These are phyloP conservation scores for Sanghuangporus sanghuang DNA, from an alignment of 1,284 basidiomycete genomes.

Conservation along the genomic window DNA sequence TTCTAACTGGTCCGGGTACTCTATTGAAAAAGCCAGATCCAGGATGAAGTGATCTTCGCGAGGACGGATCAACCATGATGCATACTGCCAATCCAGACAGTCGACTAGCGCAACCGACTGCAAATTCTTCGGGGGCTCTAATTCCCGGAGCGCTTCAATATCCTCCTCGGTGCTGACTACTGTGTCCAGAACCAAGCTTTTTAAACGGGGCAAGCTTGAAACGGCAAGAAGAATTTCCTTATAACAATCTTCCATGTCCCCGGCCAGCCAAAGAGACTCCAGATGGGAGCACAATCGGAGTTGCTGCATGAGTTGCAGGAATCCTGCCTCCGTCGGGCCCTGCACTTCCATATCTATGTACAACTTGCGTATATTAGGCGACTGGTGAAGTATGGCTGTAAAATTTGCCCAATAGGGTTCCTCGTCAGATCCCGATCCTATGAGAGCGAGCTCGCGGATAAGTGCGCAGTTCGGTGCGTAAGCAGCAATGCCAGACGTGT, in stretches of 20 bases:
- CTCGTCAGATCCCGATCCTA: background rate
- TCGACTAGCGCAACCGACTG: conserved; percentile 1
- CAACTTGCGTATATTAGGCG: background rate
- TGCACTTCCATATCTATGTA: background rate
- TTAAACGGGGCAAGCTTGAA: background rate
- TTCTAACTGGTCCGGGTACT: background rate
- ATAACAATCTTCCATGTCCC: background rate
- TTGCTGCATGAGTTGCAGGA: background rate
- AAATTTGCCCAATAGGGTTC: background rate
- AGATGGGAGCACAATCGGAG: background rate
- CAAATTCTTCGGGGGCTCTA: background rate
- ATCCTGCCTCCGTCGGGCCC: background rate
- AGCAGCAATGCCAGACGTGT: too few species aligned
- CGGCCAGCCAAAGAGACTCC: conserved; percentile 1
- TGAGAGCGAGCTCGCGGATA: conserved; percentile 5
- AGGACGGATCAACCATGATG: background rate
- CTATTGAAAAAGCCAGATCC: background rate
- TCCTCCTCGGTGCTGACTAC: background rate
- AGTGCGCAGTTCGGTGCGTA: background rate
- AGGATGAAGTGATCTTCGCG: background rate
- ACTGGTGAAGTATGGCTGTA: background rate
- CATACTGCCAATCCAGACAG: conserved; percentile 1
- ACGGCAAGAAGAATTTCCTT: background rate
- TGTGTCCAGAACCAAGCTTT: conserved; percentile 8
- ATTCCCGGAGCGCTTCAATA: background rate